These are phyloP conservation scores for Trichoderma semiorbis DNA, from an alignment of 2,329 filamentous ascomycete species.

Conservation along the genomic window DNA sequence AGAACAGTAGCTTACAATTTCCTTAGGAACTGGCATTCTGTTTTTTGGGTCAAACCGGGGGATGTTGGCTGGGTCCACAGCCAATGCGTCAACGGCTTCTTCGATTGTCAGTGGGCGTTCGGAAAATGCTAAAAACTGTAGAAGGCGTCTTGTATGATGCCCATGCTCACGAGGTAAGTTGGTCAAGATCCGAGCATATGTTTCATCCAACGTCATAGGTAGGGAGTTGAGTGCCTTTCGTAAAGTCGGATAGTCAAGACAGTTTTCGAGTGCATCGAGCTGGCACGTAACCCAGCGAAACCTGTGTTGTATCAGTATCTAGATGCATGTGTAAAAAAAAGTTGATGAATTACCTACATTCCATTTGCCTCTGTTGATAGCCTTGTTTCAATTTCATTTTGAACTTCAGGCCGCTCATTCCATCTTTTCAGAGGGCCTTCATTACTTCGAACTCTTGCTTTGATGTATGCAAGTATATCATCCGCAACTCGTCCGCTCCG, in stretches of 20 bases:
- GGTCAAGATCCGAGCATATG: neutral
- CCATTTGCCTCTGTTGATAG: neutral
- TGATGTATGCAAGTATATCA: neutral
- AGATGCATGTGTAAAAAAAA: neutral
- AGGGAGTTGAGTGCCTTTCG: neutral
- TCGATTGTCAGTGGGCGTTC: neutral
- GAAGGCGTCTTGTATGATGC: neutral
- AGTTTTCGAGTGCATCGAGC: neutral
- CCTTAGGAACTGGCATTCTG: neutral
- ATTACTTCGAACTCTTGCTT: neutral
- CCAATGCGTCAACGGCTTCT: neutral
- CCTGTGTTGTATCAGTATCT: neutral
- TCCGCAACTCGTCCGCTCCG: neutral
- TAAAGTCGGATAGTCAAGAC: neutral
- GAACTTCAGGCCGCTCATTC: neutral
- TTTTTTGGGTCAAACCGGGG: neutral
- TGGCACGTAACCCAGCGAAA: neutral
- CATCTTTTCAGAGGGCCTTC: neutral
- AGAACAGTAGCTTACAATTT: neutral
- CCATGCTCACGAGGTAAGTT: neutral
- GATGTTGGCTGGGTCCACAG: neutral
- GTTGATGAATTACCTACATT: neutral
- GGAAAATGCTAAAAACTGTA: neutral
- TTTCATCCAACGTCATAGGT: neutral
- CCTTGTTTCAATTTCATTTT: neutral